A percentile compares a stretch with the other conserved stretches of the same genome.
Evolutionary conservation across 768 basidiomycete species (phyloP).

Genomic region (Agrocybe praecox): DNA sequence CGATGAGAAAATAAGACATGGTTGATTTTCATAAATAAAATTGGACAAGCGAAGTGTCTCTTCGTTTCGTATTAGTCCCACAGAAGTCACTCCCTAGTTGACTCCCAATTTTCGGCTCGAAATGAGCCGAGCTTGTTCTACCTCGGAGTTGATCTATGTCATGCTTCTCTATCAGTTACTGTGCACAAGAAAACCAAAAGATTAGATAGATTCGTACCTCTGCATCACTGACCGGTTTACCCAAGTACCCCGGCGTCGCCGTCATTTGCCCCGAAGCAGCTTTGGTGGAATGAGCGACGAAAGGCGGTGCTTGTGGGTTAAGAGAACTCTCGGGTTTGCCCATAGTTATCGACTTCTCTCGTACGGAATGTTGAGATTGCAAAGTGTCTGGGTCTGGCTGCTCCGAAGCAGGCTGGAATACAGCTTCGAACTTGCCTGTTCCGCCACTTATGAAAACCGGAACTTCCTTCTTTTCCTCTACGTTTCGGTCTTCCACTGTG

Average conservation of each 20-base stretch:
- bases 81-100: not conserved
- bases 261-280: not conserved
- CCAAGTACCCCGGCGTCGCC: not conserved
- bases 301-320: too few relatives aligned
- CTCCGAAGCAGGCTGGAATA: too few relatives aligned
- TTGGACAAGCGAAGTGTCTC: too few relatives aligned
- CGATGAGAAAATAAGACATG: too few relatives aligned
- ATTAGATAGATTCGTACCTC: constrained; percentile 1
- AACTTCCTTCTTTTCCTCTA: constrained; percentile 8
- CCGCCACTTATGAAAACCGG: constrained; percentile 15
- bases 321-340: not conserved
- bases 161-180: not conserved
- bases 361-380: too few relatives aligned
- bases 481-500: constrained; percentile 2
- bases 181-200: not conserved
- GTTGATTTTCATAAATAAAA: too few relatives aligned
- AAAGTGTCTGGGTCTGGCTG: too few relatives aligned
- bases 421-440: constrained; percentile 11
- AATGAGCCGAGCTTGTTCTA: not conserved
- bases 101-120: constrained; percentile 1
- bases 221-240: not conserved
- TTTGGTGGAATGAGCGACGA: not conserved
- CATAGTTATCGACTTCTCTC: not conserved
- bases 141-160: not conserved
- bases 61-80: too few relatives aligned